phyloP scores from a whole-genome alignment of 2,329 filamentous ascomycete species.

The Exophiala sp. region DNA sequence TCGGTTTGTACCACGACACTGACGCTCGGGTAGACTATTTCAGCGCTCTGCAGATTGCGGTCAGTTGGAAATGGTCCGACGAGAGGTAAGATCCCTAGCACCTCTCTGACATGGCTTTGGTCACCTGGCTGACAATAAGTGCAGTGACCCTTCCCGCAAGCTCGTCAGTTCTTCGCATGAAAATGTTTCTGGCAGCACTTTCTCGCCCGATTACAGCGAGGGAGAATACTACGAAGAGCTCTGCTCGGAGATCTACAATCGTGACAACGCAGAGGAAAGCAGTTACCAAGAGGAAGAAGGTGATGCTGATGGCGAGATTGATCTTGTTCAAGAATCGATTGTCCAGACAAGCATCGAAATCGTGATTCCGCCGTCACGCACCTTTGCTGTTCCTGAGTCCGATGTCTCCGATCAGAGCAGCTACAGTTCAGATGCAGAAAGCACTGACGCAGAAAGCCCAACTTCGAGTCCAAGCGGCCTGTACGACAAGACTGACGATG shows the following conservation, averaged over 20 bases:
- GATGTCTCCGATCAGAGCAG: slow-evolving; percentile 17
- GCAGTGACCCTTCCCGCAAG: not conserved
- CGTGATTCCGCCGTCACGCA: slow-evolving; percentile 13
- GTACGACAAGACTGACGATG: not conserved
- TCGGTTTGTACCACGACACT: not conserved
- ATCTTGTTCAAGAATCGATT: slow-evolving; percentile 22
- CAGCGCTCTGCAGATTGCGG: slow-evolving; percentile 31
- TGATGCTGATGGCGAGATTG: slow-evolving; percentile 11
- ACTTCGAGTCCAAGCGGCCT: slow-evolving; percentile 12
- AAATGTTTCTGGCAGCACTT: slow-evolving; percentile 33
- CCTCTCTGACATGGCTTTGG: not conserved
- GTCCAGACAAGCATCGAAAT: slow-evolving; percentile 21
- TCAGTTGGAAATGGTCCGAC: slow-evolving; percentile 32
- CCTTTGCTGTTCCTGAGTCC: slow-evolving; percentile 22
- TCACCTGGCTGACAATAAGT: not conserved
- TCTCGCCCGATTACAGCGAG: slow-evolving; percentile 37
- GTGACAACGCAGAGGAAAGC: not conserved
- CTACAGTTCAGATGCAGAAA: slow-evolving; percentile 11
- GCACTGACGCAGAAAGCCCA: slow-evolving; percentile 14
- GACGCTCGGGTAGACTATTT: slow-evolving; percentile 10
- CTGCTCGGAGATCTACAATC: slow-evolving; percentile 3
- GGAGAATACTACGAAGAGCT: slow-evolving; percentile 16
- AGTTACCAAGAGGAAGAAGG: slow-evolving; percentile 4
- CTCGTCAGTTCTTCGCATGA: not conserved
- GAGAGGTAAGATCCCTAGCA: slow-evolving; percentile 19